Evolutionary conservation across 2,329 filamentous ascomycete genomes (phyloP).

Genomic region (Sphaerulina musiva): DNA sequence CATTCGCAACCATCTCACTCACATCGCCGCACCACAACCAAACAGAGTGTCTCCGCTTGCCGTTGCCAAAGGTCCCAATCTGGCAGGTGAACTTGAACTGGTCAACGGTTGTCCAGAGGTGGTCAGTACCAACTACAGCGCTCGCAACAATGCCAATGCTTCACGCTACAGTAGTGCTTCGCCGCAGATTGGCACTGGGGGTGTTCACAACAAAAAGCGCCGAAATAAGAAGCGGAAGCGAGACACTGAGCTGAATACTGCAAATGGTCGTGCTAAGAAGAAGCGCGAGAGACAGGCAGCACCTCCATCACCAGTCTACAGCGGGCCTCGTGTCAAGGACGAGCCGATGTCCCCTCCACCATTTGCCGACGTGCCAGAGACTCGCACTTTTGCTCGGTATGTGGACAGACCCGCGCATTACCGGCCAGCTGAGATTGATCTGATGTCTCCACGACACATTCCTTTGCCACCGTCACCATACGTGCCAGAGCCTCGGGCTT

Average conservation of each 20-base stretch:
- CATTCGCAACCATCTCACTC: constrained; percentile 56
- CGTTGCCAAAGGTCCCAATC: constrained; percentile 43
- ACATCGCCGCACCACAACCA: constrained; percentile 68
- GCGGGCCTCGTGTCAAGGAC: constrained; percentile 53
- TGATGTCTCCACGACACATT: constrained; percentile 35
- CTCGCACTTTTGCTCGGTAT: constrained; percentile 29
- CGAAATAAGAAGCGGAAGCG: constrained; percentile 35
- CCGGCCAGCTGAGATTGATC: constrained; percentile 35
- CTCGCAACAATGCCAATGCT: constrained; percentile 19
- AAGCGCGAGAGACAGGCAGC: constrained; percentile 33
- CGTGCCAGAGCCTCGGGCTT: constrained; percentile 32
- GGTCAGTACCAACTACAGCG: constrained; percentile 21
- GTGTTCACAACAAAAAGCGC: constrained; percentile 28
- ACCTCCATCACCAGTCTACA: constrained; percentile 31
- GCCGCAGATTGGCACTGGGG: constrained; percentile 22
- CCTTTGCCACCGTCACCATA: constrained; percentile 41
- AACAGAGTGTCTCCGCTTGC: constrained; percentile 59
- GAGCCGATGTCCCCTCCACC: constrained; percentile 57
- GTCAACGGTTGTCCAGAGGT: constrained; percentile 38
- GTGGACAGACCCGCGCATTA: constrained; percentile 38
- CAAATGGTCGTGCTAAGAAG: constrained; percentile 20
- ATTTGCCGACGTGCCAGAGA: constrained; percentile 39
- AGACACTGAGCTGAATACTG: constrained; percentile 17
- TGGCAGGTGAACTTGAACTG: constrained; percentile 39
- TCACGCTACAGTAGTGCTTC: constrained; percentile 28